These are phyloP conservation scores for Eutrema salsugineum DNA, from an alignment of 441 rosid species.

Conservation along the genomic window DNA sequence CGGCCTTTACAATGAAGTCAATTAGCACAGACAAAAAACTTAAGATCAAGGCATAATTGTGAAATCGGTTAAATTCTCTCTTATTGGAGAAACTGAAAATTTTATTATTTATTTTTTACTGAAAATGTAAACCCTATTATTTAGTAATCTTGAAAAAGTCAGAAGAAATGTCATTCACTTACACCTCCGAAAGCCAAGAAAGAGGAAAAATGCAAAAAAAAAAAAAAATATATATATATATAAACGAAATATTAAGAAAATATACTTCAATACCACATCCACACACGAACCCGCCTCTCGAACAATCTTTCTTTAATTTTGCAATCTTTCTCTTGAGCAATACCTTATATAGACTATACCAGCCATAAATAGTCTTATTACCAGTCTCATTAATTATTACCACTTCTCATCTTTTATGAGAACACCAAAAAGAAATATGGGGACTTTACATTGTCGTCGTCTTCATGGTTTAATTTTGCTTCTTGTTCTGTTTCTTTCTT, in stretches of 20 bases:
- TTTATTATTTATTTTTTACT: background rate
- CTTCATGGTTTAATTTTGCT: background rate
- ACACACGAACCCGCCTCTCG: background rate
- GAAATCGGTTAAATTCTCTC: too few relatives aligned
- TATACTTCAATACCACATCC: background rate
- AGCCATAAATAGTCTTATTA: background rate
- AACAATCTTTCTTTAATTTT: background rate
- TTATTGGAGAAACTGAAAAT: too few relatives aligned
- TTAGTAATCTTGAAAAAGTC: background rate
- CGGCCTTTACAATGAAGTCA: too few relatives aligned
- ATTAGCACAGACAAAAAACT: too few relatives aligned
- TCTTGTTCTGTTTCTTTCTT: background rate
- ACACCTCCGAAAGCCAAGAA: background rate
- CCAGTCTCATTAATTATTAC: background rate
- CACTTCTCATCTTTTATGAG: background rate
- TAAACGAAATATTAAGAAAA: background rate
- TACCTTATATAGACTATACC: background rate
- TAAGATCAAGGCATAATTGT: too few relatives aligned
- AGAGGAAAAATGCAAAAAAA: background rate
- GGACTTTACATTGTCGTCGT: background rate
- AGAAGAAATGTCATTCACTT: background rate
- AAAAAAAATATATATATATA: background rate
- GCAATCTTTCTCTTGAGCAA: too few relatives aligned
- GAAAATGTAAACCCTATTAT: background rate
- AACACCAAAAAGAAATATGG: background rate